phyloP scores from a whole-genome alignment of 2,329 filamentous ascomycete genomes.

The Aaosphaeria arxii region DNA sequence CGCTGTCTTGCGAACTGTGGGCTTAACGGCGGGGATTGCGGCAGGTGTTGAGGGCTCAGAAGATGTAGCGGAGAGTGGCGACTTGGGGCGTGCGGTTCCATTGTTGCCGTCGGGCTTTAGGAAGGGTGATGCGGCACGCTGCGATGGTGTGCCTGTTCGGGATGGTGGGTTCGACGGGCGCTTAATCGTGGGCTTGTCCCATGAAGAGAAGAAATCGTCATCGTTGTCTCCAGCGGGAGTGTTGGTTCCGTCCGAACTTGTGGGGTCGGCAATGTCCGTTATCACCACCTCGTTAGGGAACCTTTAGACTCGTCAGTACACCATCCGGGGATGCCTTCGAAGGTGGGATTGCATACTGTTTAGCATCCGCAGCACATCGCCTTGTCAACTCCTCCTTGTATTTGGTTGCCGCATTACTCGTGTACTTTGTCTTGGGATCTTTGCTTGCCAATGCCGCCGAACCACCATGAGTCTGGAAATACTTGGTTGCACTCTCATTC shows the following conservation, averaged over 20 bases:
- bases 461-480: slow-evolving; percentile 94
- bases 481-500: slow-evolving; percentile 97
- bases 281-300: slow-evolving; percentile 84
- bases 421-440: slow-evolving; percentile 95
- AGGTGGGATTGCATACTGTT: slow-evolving; percentile 62
- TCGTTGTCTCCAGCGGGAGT: slow-evolving; percentile 76
- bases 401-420: slow-evolving; percentile 86
- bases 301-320: slow-evolving; percentile 44
- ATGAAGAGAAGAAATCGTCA: slow-evolving; percentile 98
- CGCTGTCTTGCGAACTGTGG: slow-evolving; percentile 74
- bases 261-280: slow-evolving; percentile 63
- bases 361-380: slow-evolving; percentile 76
- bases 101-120: slow-evolving; percentile 67
- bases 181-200: slow-evolving; percentile 98
- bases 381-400: slow-evolving; percentile 97
- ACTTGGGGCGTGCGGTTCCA: slow-evolving; percentile 68
- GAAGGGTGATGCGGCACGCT: slow-evolving; percentile 83
- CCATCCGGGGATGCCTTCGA: neutral
- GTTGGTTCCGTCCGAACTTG: slow-evolving; percentile 59
- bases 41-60: slow-evolving; percentile 51
- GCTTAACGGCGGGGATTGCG: slow-evolving; percentile 64
- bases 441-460: slow-evolving; percentile 93
- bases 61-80: slow-evolving; percentile 61
- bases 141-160: slow-evolving; percentile 71
- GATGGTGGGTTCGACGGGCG: slow-evolving; percentile 91